Evolutionary conservation across 225 moss, liverwort and hornwort species (phyloP).

Genomic region (Polytrichum formosum): DNA sequence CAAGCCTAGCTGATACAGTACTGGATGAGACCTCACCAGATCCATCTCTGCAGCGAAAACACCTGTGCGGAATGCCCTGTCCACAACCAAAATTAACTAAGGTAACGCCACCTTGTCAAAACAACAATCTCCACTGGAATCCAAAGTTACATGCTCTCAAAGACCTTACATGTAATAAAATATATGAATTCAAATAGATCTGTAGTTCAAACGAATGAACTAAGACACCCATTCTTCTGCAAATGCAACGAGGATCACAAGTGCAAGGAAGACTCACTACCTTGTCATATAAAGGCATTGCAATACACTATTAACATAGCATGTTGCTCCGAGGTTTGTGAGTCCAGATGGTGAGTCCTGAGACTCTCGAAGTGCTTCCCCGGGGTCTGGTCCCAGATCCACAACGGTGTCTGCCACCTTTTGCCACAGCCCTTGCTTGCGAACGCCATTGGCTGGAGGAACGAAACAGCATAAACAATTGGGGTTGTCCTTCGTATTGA

Average conservation of each 20-base stretch:
- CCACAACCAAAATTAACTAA: constrained; percentile 37
- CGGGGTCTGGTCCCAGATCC: constrained; percentile 93
- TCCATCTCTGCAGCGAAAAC: constrained; percentile 95
- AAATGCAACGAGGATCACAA: background rate
- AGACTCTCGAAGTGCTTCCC: constrained; percentile 71
- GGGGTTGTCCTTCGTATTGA: constrained; percentile 88
- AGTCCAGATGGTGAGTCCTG: constrained; percentile 80
- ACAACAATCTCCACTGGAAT: background rate
- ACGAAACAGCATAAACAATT: constrained; percentile 94
- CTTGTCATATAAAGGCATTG: constrained; percentile 94
- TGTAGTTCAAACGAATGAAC: no score
- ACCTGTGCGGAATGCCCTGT: constrained; percentile 87
- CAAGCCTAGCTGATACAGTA: constrained; percentile 91
- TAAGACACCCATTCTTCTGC: no score
- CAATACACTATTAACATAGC: constrained; percentile 96
- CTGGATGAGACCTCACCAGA: constrained; percentile 80
- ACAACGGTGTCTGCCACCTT: constrained; percentile 80
- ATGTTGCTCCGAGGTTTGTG: constrained; percentile 95
- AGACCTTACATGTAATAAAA: no score
- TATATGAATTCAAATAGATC: no score
- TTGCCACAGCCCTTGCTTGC: constrained; percentile 96
- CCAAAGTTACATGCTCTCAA: no score
- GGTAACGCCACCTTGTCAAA: constrained; percentile 1
- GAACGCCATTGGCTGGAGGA: constrained; percentile 76
- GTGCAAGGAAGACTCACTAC: constrained; percentile 12